Conservation (phyloP, 2,329 filamentous ascomycete genomes). For the Rachicladosporium sp. region DNA sequence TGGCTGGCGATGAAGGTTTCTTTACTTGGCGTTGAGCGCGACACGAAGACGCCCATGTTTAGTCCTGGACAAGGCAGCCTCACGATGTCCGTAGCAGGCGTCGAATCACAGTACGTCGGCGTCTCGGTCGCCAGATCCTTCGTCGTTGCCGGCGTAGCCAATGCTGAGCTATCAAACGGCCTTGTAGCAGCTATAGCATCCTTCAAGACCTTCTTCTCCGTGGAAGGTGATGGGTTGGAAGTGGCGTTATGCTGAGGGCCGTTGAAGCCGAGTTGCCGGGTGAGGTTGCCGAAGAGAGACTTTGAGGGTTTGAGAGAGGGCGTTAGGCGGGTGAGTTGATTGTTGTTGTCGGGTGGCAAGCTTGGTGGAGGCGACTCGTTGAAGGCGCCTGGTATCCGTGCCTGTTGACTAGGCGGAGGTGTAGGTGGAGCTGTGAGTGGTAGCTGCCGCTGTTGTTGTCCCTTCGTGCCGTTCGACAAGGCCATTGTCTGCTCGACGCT, state of each 20-base stretch:
- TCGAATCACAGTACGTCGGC: too few relatives aligned
- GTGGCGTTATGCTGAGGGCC: constrained; percentile 2
- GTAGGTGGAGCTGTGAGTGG: too few relatives aligned
- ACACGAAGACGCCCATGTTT: too few relatives aligned
- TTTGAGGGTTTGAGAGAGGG: too few relatives aligned
- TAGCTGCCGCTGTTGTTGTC: constrained; percentile 1
- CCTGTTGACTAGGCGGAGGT: constrained; percentile 8
- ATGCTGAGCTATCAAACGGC: too few relatives aligned
- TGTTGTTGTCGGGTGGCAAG: too few relatives aligned
- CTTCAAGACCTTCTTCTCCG: constrained; percentile 9
- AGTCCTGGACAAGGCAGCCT: too few relatives aligned
- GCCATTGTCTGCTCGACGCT: constrained; percentile 1
- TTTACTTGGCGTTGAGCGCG: constrained; percentile 14
- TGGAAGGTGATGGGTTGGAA: constrained; percentile 28
- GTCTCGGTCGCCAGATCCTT: too few relatives aligned
- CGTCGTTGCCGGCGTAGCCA: too few relatives aligned
- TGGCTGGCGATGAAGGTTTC: constrained; percentile 50
- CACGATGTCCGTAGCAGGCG: too few relatives aligned
- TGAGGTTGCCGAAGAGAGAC: constrained; percentile 53
- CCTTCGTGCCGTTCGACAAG: constrained; percentile 1
- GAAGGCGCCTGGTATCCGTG: constrained; percentile 63
- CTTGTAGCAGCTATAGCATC: too few relatives aligned
- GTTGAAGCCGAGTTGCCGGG: constrained; percentile 57
- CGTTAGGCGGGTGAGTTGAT: too few relatives aligned
- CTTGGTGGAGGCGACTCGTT: constrained; percentile 40